Evolutionary conservation across 805 yeast genomes (phyloP).

Genomic region (Spathaspora boniae): DNA sequence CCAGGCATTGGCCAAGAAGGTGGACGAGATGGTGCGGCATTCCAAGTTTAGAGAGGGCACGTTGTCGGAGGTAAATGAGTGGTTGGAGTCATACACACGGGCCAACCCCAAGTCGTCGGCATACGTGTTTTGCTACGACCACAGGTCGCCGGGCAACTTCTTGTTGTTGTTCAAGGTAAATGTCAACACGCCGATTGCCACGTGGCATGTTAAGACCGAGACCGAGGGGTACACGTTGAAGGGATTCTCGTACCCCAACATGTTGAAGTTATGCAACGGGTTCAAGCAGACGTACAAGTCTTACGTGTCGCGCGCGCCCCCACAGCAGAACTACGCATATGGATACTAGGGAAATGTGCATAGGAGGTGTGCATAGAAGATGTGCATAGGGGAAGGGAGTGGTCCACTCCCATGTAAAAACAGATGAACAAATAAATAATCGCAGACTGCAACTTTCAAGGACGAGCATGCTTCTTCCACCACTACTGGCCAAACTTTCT

Average conservation of each 20-base stretch:
- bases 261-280: constrained; percentile 86
- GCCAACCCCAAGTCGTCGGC: constrained; percentile 90
- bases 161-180: constrained; percentile 80
- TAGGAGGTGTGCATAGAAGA: background rate
- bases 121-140: constrained; percentile 87
- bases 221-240: constrained; percentile 82
- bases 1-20: constrained; percentile 75
- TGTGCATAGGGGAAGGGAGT: too few species aligned
- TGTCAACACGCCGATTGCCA: constrained; percentile 60
- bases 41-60: constrained; percentile 88
- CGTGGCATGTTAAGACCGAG: constrained; percentile 90
- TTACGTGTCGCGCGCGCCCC: constrained; percentile 21
- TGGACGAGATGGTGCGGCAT: constrained; percentile 78
- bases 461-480: background rate
- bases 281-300: constrained; percentile 67
- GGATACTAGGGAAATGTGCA: constrained; percentile 7
- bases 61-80: constrained; percentile 72
- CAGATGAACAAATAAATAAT: background rate
- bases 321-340: constrained; percentile 19
- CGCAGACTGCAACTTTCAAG: background rate
- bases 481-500: constrained; percentile 7
- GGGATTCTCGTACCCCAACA: constrained; percentile 83
- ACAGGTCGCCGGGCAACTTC: constrained; percentile 93
- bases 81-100: constrained; percentile 83
- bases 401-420: too few species aligned